Conservation (phyloP, 306 rosid genomes). For the Sicyos baderoa region DNA sequence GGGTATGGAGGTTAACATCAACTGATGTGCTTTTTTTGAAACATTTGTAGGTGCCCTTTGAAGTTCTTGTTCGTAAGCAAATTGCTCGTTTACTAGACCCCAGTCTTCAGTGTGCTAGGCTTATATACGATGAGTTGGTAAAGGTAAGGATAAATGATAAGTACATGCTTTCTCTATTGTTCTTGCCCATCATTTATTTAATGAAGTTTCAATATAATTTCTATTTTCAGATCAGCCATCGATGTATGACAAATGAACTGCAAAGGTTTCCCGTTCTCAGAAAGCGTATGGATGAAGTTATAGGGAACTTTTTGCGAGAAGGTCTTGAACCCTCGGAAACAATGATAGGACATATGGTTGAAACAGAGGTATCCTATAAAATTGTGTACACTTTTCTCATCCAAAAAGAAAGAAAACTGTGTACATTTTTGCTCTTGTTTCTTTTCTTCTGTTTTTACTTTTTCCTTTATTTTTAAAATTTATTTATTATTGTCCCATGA, state of each 20-base stretch:
- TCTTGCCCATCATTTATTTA: neutral
- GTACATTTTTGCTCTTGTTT: neutral
- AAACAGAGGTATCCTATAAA: slow-evolving; percentile 31
- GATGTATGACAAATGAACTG: slow-evolving; percentile 27
- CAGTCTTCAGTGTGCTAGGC: slow-evolving; percentile 37
- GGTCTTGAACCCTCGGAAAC: slow-evolving; percentile 35
- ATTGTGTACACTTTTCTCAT: neutral
- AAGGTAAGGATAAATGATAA: slow-evolving; percentile 25
- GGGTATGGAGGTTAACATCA: neutral
- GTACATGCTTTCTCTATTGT: neutral
- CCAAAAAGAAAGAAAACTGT: neutral
- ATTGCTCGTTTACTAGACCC: slow-evolving; percentile 37
- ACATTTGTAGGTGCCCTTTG: slow-evolving; percentile 34
- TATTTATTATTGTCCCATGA: neutral
- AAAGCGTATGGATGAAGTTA: slow-evolving; percentile 32
- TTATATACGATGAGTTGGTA: slow-evolving; percentile 34
- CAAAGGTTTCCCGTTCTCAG: slow-evolving; percentile 38
- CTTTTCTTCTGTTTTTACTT: neutral
- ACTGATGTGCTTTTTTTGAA: neutral
- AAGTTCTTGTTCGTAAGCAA: slow-evolving; percentile 34
- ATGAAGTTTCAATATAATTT: neutral
- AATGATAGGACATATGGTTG: slow-evolving; percentile 39
- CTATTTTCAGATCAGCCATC: slow-evolving; percentile 32
- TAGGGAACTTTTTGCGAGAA: slow-evolving; percentile 31
- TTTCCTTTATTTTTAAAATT: too few relatives aligned